phyloP scores from a whole-genome alignment of 1,284 basidiomycete species.

The Macrocybe sp. region DNA sequence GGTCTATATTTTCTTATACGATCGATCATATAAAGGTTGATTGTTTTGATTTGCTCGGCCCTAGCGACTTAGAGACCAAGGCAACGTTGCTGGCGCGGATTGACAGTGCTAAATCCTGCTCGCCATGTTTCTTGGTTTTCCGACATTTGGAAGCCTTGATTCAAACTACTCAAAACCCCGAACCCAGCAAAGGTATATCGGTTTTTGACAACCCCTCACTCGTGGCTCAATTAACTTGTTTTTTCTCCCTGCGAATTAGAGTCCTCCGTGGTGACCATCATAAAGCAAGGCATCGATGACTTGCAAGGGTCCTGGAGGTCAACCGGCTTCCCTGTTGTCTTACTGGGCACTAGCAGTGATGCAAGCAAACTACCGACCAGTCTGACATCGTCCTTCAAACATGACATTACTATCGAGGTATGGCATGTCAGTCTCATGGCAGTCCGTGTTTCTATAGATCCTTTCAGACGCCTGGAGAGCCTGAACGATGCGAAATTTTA shows the following conservation, averaged over 20 bases:
- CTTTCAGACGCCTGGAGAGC: slow-evolving; percentile 74
- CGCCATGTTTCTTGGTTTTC: slow-evolving; percentile 84
- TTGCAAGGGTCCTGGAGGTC: slow-evolving; percentile 50
- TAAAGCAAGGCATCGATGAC: slow-evolving; percentile 65
- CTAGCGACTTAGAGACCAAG: slow-evolving; percentile 78
- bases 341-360: slow-evolving; percentile 76
- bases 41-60: slow-evolving; percentile 82
- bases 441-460: slow-evolving; percentile 7
- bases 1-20: background rate
- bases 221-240: too few relatives aligned
- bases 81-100: slow-evolving; percentile 73
- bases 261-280: slow-evolving; percentile 51
- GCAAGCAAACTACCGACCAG: slow-evolving; percentile 62
- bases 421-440: slow-evolving; percentile 10
- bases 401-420: slow-evolving; percentile 78
- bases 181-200: slow-evolving; percentile 61
- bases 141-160: slow-evolving; percentile 83
- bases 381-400: slow-evolving; percentile 81
- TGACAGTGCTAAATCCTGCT: slow-evolving; percentile 75
- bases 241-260: slow-evolving; percentile 34
- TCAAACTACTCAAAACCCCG: slow-evolving; percentile 62
- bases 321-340: slow-evolving; percentile 63
- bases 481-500: slow-evolving; percentile 66
- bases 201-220: background rate
- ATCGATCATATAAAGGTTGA: slow-evolving; percentile 56